phyloP scores from a whole-genome alignment of 345 rosid genomes.

The Linum usitatissimum region DNA sequence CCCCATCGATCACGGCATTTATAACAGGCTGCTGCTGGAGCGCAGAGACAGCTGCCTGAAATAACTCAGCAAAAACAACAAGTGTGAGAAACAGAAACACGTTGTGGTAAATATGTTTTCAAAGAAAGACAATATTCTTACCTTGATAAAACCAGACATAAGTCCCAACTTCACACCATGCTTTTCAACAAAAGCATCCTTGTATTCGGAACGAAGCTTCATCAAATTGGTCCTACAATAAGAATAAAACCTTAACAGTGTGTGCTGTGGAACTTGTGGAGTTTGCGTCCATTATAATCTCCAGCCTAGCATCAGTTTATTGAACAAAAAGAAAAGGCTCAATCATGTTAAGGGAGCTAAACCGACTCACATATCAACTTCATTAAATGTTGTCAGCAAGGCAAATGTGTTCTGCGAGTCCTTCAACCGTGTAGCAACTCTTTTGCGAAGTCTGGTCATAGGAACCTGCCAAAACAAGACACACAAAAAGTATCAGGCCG shows the following conservation, averaged over 20 bases:
- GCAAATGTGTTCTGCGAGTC: slow-evolving; percentile 98
- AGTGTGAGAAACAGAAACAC: neutral
- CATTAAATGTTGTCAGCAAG: slow-evolving; percentile 91
- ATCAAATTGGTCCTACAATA: slow-evolving; percentile 82
- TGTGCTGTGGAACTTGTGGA: neutral
- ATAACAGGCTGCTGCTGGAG: slow-evolving; percentile 91
- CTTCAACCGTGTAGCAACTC: slow-evolving; percentile 89
- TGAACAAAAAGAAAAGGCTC: neutral
- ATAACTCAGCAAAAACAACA: slow-evolving; percentile 3
- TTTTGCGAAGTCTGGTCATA: slow-evolving; percentile 94
- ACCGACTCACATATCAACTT: slow-evolving; percentile 79
- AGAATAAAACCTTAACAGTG: neutral
- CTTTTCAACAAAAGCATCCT: slow-evolving; percentile 89
- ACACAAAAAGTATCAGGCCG: neutral
- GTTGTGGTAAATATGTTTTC: neutral
- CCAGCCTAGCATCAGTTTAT: neutral
- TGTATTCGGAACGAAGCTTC: slow-evolving; percentile 94
- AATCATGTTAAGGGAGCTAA: too few relatives aligned
- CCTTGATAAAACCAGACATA: slow-evolving; percentile 97
- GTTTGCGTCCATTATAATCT: neutral
- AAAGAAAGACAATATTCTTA: slow-evolving; percentile 9
- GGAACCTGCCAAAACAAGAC: slow-evolving; percentile 49
- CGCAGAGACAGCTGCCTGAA: slow-evolving; percentile 93
- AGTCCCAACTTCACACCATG: slow-evolving; percentile 97
- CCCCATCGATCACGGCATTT: slow-evolving; percentile 98